Evolutionary conservation across 768 basidiomycete species (phyloP).

Genomic region (Termitomyces sp.): DNA sequence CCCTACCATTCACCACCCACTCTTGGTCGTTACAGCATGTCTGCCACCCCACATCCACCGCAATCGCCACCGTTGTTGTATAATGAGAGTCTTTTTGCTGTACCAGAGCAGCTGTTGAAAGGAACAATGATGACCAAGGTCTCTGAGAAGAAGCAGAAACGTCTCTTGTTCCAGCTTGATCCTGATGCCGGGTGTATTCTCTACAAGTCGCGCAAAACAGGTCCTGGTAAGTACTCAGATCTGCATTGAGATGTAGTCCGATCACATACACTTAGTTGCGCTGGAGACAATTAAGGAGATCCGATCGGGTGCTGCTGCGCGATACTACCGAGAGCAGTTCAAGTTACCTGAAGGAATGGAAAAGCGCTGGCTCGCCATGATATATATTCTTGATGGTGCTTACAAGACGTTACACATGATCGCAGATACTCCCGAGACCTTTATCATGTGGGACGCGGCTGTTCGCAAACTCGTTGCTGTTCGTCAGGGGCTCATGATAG

Average conservation of each 20-base stretch:
- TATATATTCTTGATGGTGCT: conserved; percentile 69
- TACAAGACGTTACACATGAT: conserved; percentile 88
- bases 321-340: conserved; percentile 68
- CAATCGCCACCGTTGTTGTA: not conserved
- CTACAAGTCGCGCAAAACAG: conserved; percentile 61
- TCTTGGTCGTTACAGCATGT: not conserved
- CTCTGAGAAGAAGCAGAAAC: conserved; percentile 66
- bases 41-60: not conserved
- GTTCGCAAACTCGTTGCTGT: conserved; percentile 59
- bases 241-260: not conserved
- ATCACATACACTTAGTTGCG: conserved; percentile 52
- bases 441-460: conserved; percentile 51
- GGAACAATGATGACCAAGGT: conserved; percentile 80
- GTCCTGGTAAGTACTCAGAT: conserved; percentile 43
- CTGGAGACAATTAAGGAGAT: conserved; percentile 88
- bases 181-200: conserved; percentile 72
- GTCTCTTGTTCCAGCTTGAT: conserved; percentile 62
- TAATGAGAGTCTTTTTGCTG: conserved; percentile 3
- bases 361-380: conserved; percentile 78
- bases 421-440: conserved; percentile 48
- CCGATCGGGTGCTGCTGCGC: conserved; percentile 64
- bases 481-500: conserved; percentile 66
- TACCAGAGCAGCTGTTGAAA: conserved; percentile 9
- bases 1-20: not conserved
- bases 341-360: conserved; percentile 57